A percentile compares a stretch with the other conserved stretches of the same genome.
Evolutionary conservation across 1,139 yeast species (phyloP).

Genomic region (Saccharomycopsis crataegensis): DNA sequence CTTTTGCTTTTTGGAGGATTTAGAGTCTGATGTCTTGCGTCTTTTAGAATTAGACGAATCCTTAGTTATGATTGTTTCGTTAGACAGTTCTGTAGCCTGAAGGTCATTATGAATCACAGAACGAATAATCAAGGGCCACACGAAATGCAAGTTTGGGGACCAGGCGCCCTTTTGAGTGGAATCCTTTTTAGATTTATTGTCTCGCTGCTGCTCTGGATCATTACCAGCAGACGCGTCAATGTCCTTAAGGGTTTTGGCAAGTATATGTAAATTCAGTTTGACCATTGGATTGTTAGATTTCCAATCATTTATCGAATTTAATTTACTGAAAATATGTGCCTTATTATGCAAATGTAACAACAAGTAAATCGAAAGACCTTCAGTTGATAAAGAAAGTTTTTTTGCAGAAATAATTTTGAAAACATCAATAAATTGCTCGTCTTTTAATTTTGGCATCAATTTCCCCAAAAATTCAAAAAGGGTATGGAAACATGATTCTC

Average conservation of each 20-base stretch:
- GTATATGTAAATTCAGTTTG: slow-evolving; percentile 51
- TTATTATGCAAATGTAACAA: slow-evolving; percentile 34
- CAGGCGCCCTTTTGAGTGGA: slow-evolving; percentile 35
- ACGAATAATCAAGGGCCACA: slow-evolving; percentile 62
- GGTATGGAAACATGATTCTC: slow-evolving; percentile 74
- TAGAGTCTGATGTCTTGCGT: slow-evolving; percentile 28
- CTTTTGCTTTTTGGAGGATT: slow-evolving; percentile 22
- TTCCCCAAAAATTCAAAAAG: slow-evolving; percentile 45
- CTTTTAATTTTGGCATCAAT: slow-evolving; percentile 13
- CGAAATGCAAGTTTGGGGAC: slow-evolving; percentile 76
- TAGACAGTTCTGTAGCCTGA: background rate
- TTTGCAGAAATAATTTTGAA: slow-evolving; percentile 41
- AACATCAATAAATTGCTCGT: slow-evolving; percentile 28
- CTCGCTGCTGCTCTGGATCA: slow-evolving; percentile 31
- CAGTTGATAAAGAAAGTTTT: slow-evolving; percentile 60
- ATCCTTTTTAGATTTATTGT: slow-evolving; percentile 21
- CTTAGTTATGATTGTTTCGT: background rate
- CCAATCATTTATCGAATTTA: slow-evolving; percentile 44
- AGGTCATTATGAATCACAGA: slow-evolving; percentile 30
- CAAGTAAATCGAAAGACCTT: slow-evolving; percentile 72
- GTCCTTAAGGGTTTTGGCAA: slow-evolving; percentile 64
- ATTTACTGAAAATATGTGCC: slow-evolving; percentile 24
- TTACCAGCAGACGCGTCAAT: slow-evolving; percentile 27
- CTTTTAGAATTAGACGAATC: slow-evolving; percentile 25
- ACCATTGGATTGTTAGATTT: slow-evolving; percentile 65